A percentile compares a stretch with the other conserved stretches of the same genome.
phyloP scores from a whole-genome alignment of 106 monocot species.

The Gastrodia elata region DNA sequence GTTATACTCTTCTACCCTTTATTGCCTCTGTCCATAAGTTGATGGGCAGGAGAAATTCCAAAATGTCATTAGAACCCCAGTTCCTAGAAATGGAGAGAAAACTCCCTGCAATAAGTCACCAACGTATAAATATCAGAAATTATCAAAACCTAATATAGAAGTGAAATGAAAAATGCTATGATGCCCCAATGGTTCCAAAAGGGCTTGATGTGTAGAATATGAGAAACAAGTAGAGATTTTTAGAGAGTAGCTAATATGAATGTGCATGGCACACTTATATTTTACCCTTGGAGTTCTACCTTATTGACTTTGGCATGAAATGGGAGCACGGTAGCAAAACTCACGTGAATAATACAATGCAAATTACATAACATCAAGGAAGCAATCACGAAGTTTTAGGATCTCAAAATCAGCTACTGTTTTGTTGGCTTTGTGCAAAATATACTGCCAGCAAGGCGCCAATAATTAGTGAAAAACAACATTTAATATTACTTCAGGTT shows the following conservation, averaged over 20 bases:
- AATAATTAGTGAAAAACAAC: background rate
- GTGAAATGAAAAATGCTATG: no score
- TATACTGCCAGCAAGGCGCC: background rate
- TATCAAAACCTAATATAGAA: background rate
- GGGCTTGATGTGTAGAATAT: no score
- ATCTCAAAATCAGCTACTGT: background rate
- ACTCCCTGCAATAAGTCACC: slow-evolving; percentile 44
- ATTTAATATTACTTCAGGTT: background rate
- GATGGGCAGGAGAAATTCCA: slow-evolving; percentile 50
- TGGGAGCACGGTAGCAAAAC: no score
- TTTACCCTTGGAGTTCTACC: no score
- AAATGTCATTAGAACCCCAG: slow-evolving; percentile 55
- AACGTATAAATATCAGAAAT: background rate
- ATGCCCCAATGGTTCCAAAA: no score
- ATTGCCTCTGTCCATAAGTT: slow-evolving; percentile 62
- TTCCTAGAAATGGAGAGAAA: slow-evolving; percentile 57
- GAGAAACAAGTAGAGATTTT: no score
- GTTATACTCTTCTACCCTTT: slow-evolving; percentile 37
- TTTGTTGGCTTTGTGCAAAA: background rate
- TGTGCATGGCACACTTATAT: no score
- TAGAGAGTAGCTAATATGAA: no score
- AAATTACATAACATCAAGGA: background rate
- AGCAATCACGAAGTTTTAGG: background rate
- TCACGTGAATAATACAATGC: background rate
- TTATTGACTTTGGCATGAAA: no score